Base-by-base conservation (phyloP, 495 filamentous ascomycete species). In the Neurospora sp. region DNA sequence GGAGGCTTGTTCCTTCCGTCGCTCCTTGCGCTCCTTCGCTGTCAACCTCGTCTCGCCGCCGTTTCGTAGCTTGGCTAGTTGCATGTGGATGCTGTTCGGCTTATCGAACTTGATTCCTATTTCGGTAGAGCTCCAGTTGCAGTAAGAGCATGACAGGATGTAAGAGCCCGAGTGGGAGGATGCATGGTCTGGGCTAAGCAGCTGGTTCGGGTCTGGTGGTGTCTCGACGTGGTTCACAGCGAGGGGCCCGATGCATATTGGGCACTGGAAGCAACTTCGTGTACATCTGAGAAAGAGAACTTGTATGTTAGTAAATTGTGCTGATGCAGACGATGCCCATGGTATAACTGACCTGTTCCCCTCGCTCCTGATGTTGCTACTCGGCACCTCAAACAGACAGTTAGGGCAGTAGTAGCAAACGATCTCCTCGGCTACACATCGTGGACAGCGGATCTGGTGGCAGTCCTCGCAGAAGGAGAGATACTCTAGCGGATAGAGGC, bases 401-500 rank as follows among this genome's bases (percentile, higher is more conserved):
- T 87, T 94, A n/a, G 96, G 96, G 79, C 96, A 99, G 78, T 92
- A 99, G 87, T 92, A 97, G 74, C 91, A 93, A 69, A 96, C 90
- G 54, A 97, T 92, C 82, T 99, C 96, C 78, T 99, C 96, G 31
- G 90, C 86, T 23, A 94, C 93, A 79, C 96, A 99, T 80, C 94
- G 87, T 8, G 94, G 93, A 78, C 96, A 99, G 75, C 94, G 91
- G 72, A 99, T 95, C 82, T 97, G 90, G 75, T 96, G 93, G 80
- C 96, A 99, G 80, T 98, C 96, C 78, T 97, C 94, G 83, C 96
- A 99, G 82, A 94, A 98, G 12, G 97, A 86, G 9, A 99, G 89
- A 77, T 96, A 92, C 77, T 98, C 94, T n/a, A 97, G 88, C 0
- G 95, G 94, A 81, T 94, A 97, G 41, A 99, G 86, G 48, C 92